Conservation (phyloP, 2,329 filamentous ascomycete genomes). For the Aureobasidium sp. region DNA sequence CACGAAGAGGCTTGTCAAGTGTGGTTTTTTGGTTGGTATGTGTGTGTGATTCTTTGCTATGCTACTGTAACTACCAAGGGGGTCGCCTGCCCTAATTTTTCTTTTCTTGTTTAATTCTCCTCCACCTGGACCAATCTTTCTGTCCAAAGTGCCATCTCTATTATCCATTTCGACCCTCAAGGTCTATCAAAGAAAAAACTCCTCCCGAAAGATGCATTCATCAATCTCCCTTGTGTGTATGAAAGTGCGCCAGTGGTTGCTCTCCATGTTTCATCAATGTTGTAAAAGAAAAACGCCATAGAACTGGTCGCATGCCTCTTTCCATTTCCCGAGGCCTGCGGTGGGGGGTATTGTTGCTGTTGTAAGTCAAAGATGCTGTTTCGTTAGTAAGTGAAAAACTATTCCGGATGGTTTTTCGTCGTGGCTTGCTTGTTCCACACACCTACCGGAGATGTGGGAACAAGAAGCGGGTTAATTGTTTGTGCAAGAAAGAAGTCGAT, state of each 20-base stretch:
- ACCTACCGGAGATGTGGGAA: background rate
- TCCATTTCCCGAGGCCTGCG: background rate
- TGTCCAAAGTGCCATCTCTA: background rate
- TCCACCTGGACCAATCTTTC: background rate
- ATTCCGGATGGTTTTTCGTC: constrained; percentile 3
- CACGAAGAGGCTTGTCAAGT: too few species aligned
- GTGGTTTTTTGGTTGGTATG: background rate
- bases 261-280: too few species aligned
- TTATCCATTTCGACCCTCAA: background rate
- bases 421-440: background rate
- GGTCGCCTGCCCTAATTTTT: background rate
- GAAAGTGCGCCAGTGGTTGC: too few species aligned
- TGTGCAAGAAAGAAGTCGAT: background rate
- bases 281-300: background rate
- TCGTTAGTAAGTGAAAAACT: constrained; percentile 1
- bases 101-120: background rate
- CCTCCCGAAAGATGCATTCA: background rate
- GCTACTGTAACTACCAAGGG: background rate
- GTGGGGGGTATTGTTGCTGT: background rate
- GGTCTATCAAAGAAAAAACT: background rate
- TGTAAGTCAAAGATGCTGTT: background rate
- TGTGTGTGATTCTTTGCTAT: background rate
- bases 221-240: background rate
- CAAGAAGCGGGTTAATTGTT: background rate
- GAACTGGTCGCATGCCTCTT: background rate